Evolutionary conservation across 1,284 basidiomycete genomes (phyloP).

Genomic region (Ceratorhiza oryzae-sativae): DNA sequence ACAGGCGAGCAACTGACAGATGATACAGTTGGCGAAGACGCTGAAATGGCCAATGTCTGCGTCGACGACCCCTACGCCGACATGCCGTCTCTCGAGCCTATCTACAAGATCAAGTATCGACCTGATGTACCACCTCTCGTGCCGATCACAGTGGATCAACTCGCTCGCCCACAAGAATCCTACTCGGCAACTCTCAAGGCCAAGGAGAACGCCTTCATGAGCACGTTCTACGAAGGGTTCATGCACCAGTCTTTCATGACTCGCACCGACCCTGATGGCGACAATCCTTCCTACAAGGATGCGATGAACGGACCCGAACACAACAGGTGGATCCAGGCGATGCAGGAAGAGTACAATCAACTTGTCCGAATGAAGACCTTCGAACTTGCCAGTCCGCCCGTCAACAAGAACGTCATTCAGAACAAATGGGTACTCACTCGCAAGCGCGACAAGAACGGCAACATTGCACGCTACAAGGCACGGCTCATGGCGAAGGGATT

Average conservation of each 20-base stretch:
- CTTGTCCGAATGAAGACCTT: not conserved
- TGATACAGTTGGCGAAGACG: not conserved
- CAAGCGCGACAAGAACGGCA: not conserved
- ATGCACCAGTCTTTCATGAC: not conserved
- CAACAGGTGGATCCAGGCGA: not conserved
- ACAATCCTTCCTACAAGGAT: not conserved
- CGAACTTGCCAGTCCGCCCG: not conserved
- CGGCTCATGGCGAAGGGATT: conserved; percentile 11
- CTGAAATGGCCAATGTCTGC: not conserved
- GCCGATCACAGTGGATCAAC: not conserved
- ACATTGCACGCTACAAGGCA: not conserved
- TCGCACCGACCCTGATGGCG: not conserved
- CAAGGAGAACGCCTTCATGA: not conserved
- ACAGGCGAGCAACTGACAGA: not conserved
- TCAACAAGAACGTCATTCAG: not conserved
- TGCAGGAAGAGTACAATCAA: not conserved
- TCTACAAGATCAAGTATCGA: not conserved
- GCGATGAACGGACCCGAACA: not conserved
- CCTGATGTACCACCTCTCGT: too few species aligned
- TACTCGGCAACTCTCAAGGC: not conserved
- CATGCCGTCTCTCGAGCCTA: not conserved
- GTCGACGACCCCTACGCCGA: not conserved
- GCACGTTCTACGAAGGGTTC: not conserved
- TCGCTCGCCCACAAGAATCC: not conserved
- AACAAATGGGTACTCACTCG: conserved; percentile 54